phyloP scores from a whole-genome alignment of 2,329 filamentous ascomycete genomes.

The Nemania bipapillata region DNA sequence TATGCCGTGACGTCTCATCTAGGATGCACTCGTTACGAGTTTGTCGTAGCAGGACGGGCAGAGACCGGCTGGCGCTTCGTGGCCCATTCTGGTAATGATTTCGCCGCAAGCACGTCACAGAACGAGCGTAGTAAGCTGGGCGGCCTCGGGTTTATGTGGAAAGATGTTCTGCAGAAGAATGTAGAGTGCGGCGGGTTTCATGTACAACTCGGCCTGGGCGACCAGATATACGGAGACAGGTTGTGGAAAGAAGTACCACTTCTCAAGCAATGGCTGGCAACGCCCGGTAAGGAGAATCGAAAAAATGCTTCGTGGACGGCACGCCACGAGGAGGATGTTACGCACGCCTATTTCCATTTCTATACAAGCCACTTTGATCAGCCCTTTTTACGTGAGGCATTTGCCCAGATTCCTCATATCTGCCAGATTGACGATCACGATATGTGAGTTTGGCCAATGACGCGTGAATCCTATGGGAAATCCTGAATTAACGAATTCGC shows the following conservation, averaged over 20 bases:
- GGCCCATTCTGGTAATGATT: slow-evolving; percentile 95
- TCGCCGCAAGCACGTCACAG: slow-evolving; percentile 85
- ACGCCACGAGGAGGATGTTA: slow-evolving; percentile 92
- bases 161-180: slow-evolving; percentile 97
- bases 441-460: slow-evolving; percentile 73
- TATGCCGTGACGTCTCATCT: slow-evolving; percentile 97
- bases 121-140: slow-evolving; percentile 87
- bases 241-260: slow-evolving; percentile 96
- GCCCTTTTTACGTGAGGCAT: slow-evolving; percentile 90
- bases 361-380: slow-evolving; percentile 99
- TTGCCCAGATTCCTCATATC: slow-evolving; percentile 95
- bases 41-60: slow-evolving; percentile 87
- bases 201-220: slow-evolving; percentile 87
- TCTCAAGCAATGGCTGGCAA: slow-evolving; percentile 93
- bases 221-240: slow-evolving; percentile 94
- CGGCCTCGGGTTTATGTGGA: slow-evolving; percentile 97
- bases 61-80: slow-evolving; percentile 97
- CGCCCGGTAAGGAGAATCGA: slow-evolving; percentile 90
- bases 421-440: slow-evolving; percentile 96
- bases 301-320: slow-evolving; percentile 93
- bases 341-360: slow-evolving; percentile 97
- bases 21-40: slow-evolving; percentile 97
- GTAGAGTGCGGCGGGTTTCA: slow-evolving; percentile 96
- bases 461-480: too few relatives aligned
- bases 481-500: slow-evolving; percentile 32